These are phyloP conservation scores for Auriculariales sp. DNA, from an alignment of 768 basidiomycete genomes.

Conservation along the genomic window DNA sequence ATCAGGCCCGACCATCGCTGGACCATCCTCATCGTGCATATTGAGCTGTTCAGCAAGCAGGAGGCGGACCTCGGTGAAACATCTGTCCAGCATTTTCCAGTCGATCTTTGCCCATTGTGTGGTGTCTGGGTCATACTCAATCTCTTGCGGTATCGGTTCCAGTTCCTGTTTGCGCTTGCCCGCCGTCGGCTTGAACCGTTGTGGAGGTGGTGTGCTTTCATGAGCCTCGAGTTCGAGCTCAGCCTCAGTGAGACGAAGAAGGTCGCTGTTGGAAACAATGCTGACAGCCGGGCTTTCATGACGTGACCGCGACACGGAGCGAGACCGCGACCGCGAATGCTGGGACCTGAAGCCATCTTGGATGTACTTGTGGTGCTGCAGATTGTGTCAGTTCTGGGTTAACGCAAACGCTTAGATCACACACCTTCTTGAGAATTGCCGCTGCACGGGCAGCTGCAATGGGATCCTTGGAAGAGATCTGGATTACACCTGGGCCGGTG, in stretches of 20 bases:
- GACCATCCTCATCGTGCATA: constrained; percentile 24
- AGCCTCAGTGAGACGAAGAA: neutral
- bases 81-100: constrained; percentile 69
- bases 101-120: constrained; percentile 57
- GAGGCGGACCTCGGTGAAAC: constrained; percentile 59
- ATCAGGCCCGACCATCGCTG: constrained; percentile 37
- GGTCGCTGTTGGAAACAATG: neutral
- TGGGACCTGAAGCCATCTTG: constrained; percentile 32
- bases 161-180: too few relatives aligned
- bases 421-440: constrained; percentile 80
- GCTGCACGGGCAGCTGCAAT: constrained; percentile 83
- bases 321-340: neutral
- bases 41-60: constrained; percentile 24
- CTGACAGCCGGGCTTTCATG: neutral
- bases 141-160: too few relatives aligned
- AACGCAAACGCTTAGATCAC: constrained; percentile 11
- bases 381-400: neutral
- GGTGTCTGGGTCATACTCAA: constrained; percentile 11
- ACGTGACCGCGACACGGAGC: neutral
- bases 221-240: constrained; percentile 5
- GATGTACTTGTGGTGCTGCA: constrained; percentile 79
- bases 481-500: constrained; percentile 43
- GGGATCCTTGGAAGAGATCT: constrained; percentile 75
- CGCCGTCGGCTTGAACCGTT: too few relatives aligned
- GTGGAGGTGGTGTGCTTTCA: too few relatives aligned